A percentile compares a stretch with the other conserved stretches of the same genome.
Evolutionary conservation across 2,329 filamentous ascomycete genomes (phyloP).

Genomic region (Fusarium secorum): DNA sequence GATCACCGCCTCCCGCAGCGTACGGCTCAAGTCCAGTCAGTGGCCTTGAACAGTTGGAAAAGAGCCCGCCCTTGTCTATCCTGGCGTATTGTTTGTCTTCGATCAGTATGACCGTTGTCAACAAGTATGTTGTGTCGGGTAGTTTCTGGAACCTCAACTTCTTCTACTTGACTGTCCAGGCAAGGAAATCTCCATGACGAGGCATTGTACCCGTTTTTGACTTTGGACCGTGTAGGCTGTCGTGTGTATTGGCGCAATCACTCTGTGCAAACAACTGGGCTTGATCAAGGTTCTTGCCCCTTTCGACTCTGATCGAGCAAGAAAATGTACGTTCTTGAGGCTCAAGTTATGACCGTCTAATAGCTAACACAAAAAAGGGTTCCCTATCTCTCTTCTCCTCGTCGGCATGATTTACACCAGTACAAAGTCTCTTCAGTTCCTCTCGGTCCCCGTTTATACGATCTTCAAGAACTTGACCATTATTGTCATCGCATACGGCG

Average conservation of each 20-base stretch:
- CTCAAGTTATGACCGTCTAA: background rate
- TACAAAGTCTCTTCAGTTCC: slow-evolving; percentile 93
- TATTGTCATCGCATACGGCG: slow-evolving; percentile 97
- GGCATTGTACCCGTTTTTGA: background rate
- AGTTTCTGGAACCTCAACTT: slow-evolving; percentile 95
- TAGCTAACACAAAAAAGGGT: slow-evolving; percentile 68
- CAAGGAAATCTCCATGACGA: slow-evolving; percentile 54
- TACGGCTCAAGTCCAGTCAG: slow-evolving; percentile 24
- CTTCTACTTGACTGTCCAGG: slow-evolving; percentile 91
- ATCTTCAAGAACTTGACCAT: slow-evolving; percentile 99
- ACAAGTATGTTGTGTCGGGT: slow-evolving; percentile 97
- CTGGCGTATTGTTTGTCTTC: slow-evolving; percentile 91
- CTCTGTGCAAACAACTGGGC: slow-evolving; percentile 79
- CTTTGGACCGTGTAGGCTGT: slow-evolving; percentile 67
- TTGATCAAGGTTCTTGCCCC: slow-evolving; percentile 82
- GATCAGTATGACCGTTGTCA: slow-evolving; percentile 99
- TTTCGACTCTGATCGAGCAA: slow-evolving; percentile 88
- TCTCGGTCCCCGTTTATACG: slow-evolving; percentile 97
- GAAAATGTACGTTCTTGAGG: slow-evolving; percentile 74
- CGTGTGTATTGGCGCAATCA: slow-evolving; percentile 87
- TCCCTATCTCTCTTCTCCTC: slow-evolving; percentile 92
- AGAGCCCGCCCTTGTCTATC: slow-evolving; percentile 82
- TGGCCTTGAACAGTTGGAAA: slow-evolving; percentile 60
- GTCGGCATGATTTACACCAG: slow-evolving; percentile 99
- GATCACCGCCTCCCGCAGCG: slow-evolving; percentile 25